Evolutionary conservation across 345 rosid species (phyloP).

Genomic region (Pistacia atlantica): DNA sequence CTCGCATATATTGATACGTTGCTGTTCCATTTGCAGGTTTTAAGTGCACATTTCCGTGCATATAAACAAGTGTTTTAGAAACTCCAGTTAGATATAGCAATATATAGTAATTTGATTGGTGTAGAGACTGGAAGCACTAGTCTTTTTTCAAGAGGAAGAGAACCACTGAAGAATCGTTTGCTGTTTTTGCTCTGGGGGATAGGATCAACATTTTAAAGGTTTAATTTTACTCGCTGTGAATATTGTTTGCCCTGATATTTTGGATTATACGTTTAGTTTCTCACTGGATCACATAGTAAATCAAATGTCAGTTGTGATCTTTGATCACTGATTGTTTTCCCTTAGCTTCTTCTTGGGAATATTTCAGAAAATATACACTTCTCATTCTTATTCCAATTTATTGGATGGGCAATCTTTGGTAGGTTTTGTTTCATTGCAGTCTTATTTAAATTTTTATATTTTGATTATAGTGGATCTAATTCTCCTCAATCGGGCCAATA

Average conservation of each 20-base stretch:
- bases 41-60: conserved; percentile 98
- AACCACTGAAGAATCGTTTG: conserved; percentile 86
- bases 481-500: neutral
- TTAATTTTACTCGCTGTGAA: neutral
- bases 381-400: neutral
- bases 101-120: conserved; percentile 90
- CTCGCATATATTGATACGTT: neutral
- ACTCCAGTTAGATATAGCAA: conserved; percentile 94
- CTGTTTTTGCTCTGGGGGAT: conserved; percentile 93
- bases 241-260: neutral
- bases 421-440: neutral
- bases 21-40: conserved; percentile 60
- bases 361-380: neutral
- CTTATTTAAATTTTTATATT: neutral
- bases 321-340: conserved; percentile 2
- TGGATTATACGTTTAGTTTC: neutral
- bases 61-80: conserved; percentile 97
- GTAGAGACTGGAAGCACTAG: conserved; percentile 88
- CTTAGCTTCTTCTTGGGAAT: neutral
- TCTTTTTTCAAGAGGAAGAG: conserved; percentile 85
- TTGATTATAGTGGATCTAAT: neutral
- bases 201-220: conserved; percentile 84
- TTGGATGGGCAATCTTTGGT: neutral
- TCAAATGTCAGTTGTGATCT: conserved; percentile 3
- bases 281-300: neutral